A percentile compares a stretch with the other conserved stretches of the same genome.
Conservation (phyloP, 257 asterid genomes). For the Linderniella brevidens region DNA sequence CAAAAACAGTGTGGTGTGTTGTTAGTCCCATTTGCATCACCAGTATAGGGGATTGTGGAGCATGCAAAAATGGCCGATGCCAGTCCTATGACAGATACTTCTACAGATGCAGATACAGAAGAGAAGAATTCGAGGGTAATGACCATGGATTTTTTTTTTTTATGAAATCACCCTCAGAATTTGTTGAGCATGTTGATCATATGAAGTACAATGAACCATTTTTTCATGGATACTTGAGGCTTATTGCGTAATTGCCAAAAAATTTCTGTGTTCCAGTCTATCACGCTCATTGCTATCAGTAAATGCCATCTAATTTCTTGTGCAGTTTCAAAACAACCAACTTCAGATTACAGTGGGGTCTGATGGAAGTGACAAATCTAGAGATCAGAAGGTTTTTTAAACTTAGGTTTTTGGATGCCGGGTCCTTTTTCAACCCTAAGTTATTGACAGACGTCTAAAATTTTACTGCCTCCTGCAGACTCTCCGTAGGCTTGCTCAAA, state of each 20-base stretch:
- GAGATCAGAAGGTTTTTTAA: conserved; percentile 77
- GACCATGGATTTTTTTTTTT: not conserved
- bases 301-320: conserved; percentile 11
- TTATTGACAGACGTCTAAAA: conserved; percentile 1
- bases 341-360: conserved; percentile 37
- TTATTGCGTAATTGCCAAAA: not conserved
- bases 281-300: conserved; percentile 9
- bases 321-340: conserved; percentile 49
- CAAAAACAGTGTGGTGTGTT: conserved; percentile 12
- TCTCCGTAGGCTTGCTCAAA: conserved; percentile 96
- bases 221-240: not conserved
- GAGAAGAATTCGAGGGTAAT: conserved; percentile 59
- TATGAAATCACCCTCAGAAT: not conserved
- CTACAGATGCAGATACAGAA: conserved; percentile 91
- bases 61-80: conserved; percentile 46
- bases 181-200: not conserved
- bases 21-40: conserved; percentile 12
- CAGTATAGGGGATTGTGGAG: conserved; percentile 17
- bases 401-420: conserved; percentile 1
- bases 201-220: not conserved
- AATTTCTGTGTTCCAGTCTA: conserved; percentile 2
- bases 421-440: too few relatives aligned
- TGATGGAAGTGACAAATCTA: conserved; percentile 90
- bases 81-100: conserved; percentile 81
- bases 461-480: conserved; percentile 19